Evolutionary conservation across 208 protist genomes (phyloP).

Genomic region (Vickermania spadyakhi): DNA sequence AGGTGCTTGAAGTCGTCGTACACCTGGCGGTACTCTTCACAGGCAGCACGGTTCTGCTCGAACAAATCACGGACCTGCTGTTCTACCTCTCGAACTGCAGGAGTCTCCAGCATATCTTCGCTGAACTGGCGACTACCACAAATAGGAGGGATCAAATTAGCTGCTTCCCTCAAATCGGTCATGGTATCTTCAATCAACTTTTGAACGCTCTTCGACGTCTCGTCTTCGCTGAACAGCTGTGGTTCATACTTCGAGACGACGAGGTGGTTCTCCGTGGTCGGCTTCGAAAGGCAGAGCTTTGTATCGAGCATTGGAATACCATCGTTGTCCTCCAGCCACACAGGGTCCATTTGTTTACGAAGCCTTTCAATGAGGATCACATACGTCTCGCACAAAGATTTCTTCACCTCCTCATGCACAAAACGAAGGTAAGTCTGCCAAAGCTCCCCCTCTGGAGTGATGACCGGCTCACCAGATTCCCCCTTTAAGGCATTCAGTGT

Average conservation of each 20-base stretch:
- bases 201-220: conserved; percentile 34
- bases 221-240: conserved; percentile 16
- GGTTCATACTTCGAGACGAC: conserved; percentile 72
- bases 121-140: conserved; percentile 28
- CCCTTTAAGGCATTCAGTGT: conserved; percentile 78
- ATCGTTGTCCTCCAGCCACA: conserved; percentile 83
- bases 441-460: conserved; percentile 23
- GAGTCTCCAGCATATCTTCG: conserved; percentile 15
- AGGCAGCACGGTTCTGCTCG: conserved; percentile 62
- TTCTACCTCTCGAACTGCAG: conserved; percentile 27
- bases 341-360: conserved; percentile 80
- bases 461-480: conserved; percentile 18
- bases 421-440: conserved; percentile 91
- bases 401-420: conserved; percentile 81
- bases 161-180: conserved; percentile 43
- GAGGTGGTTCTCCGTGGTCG: conserved; percentile 23
- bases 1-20: conserved; percentile 89
- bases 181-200: conserved; percentile 58
- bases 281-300: conserved; percentile 81
- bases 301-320: conserved; percentile 88
- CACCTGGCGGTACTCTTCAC: conserved; percentile 66
- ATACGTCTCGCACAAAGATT: conserved; percentile 54
- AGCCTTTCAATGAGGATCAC: conserved; percentile 72
- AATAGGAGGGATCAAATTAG: conserved; percentile 53
- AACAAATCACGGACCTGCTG: conserved; percentile 65